Conservation (phyloP, 2,329 filamentous ascomycete genomes). For the Pseudodiploospora longispora region DNA sequence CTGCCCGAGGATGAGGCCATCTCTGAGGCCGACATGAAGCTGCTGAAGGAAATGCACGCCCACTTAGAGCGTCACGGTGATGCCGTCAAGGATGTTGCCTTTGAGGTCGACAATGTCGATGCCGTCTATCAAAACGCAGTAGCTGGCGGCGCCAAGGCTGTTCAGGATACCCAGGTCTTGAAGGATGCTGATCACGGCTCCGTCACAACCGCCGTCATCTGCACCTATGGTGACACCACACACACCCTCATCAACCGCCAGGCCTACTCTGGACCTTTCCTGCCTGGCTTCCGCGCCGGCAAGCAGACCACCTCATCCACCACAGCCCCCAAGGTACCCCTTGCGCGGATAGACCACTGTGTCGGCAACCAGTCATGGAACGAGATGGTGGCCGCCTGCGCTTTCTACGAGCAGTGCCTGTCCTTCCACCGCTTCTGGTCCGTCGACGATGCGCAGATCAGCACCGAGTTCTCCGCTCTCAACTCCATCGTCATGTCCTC, state of each 20-base stretch:
- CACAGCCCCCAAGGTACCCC: constrained; percentile 52
- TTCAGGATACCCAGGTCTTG: constrained; percentile 49
- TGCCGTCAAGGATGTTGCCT: constrained; percentile 90
- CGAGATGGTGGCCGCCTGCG: constrained; percentile 63
- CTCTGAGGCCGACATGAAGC: constrained; percentile 51
- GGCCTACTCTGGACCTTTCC: constrained; percentile 65
- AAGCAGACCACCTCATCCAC: constrained; percentile 29
- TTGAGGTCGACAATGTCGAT: constrained; percentile 84
- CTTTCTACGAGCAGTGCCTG: constrained; percentile 78
- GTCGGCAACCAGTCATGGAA: constrained; percentile 96
- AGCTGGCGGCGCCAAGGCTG: constrained; percentile 50
- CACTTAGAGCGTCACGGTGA: constrained; percentile 87
- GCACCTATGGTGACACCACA: constrained; percentile 91
- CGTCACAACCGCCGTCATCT: constrained; percentile 70
- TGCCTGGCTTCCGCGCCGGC: constrained; percentile 69
- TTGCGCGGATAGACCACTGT: constrained; percentile 85
- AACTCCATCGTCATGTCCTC: constrained; percentile 87
- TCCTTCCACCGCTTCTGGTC: constrained; percentile 97
- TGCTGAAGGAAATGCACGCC: constrained; percentile 67
- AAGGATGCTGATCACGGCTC: constrained; percentile 55
- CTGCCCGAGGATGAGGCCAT: constrained; percentile 54
- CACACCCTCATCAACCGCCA: constrained; percentile 78
- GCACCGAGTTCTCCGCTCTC: constrained; percentile 83
- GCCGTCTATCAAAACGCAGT: constrained; percentile 72
- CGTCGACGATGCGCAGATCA: constrained; percentile 88